Evolutionary conservation across 139 green algal genomes (phyloP), one percentile per base, ranked within the genome.

Genomic region (Bryopsis sp.): DNA sequence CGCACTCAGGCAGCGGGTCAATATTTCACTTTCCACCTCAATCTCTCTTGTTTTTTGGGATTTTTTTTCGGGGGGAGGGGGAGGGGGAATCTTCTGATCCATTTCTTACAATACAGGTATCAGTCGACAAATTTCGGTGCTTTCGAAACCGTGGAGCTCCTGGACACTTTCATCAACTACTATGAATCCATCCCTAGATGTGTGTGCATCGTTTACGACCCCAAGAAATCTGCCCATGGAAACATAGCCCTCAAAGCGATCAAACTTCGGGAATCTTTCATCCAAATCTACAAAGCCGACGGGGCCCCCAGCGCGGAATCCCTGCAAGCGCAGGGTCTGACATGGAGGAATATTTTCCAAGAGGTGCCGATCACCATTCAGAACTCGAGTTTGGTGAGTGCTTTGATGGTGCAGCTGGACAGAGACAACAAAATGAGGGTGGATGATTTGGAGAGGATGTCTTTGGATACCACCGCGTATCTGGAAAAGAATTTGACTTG

Each of bases 121-220:
- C 62, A 69, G 46, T 72, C 66, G 19, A 50, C 66, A 60, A 72
- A 69, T 57, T 69, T 69, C n/a, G 62, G 62, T 6, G 86, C 81
- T 29, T 95, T 76, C 72, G 85, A 97, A 62, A 96, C 91, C 24
- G 69, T 93, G 48, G 95, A 99, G 73, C 83, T 99, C 24, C 93
- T 99, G 67, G 89, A 97, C 70, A 97, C 92, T 0, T 99, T 99
- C 75, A 74, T 96, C n/a, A 94, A 86, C 76, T 99, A 97, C 80
- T 78, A 94, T 71, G 93, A 97, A 78, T 92, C 78, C 80, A 96
- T 99, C 70, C 86, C 7, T 74, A 80, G 86, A 35, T 96, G 95
- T 70, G 88, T 99, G 6, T 97, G 89, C 81, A 85, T 99, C 35
- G 80, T 98, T 29, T 97, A 96, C 76, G 95, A 99, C 82, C 79